These are phyloP conservation scores for Aegilops speltoides DNA, from an alignment of 176 grass and related monocot species.

Conservation along the genomic window DNA sequence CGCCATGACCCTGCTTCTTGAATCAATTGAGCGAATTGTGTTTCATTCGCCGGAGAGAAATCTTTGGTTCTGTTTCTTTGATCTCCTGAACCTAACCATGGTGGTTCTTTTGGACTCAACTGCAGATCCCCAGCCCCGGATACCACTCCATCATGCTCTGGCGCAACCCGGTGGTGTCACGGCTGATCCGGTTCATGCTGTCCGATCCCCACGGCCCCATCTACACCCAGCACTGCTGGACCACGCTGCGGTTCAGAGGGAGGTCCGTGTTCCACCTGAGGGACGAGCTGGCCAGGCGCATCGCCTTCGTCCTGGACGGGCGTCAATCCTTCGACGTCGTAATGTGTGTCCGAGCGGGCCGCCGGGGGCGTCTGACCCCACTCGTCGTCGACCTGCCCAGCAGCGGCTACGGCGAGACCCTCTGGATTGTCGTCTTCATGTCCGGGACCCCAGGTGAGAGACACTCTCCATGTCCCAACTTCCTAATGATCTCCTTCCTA, in stretches of 20 bases:
- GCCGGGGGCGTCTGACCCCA: conserved; percentile 11
- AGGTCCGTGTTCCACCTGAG: background rate
- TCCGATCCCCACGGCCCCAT: background rate
- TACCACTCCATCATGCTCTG: background rate
- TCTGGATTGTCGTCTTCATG: background rate
- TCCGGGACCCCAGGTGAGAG: background rate
- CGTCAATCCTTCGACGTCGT: background rate
- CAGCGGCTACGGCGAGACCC: background rate
- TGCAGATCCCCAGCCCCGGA: background rate
- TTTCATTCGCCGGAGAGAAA: too few species aligned
- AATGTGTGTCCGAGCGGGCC: conserved; percentile 14
- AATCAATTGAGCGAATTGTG: too few species aligned
- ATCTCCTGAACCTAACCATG: background rate
- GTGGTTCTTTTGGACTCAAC: background rate
- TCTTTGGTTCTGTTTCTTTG: too few species aligned
- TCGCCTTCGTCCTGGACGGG: background rate
- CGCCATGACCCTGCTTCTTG: background rate
- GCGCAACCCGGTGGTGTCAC: background rate
- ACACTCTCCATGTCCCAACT: too few species aligned
- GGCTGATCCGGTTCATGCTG: background rate
- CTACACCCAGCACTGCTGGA: background rate
- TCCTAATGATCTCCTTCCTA: background rate
- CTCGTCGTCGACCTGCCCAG: conserved; percentile 19
- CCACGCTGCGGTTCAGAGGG: background rate
- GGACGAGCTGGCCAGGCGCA: background rate